Evolutionary conservation across 495 filamentous ascomycete species (phyloP), one percentile per base, ranked within the genome.

Genomic region (Neurospora sp.): DNA sequence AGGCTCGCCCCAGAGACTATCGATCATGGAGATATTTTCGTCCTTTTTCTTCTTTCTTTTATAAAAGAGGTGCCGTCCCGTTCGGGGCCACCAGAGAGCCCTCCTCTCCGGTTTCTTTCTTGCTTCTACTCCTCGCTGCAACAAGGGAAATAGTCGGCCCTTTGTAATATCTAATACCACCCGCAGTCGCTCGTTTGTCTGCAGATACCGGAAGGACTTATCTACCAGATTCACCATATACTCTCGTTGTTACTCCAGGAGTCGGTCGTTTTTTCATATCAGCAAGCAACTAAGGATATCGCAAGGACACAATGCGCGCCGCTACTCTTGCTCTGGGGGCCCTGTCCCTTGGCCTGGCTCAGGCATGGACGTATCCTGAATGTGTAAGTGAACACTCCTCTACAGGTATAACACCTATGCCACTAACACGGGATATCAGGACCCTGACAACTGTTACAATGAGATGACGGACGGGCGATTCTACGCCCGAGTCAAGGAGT

Each of bases 371-470:
- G 42, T 80, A 73, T 45, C 80, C 80, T 40, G 37, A 80, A 45
- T 82, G 78, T 71, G 79, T 82, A 77, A 41, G 78, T 76, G 35
- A 17, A 14, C 44, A 22, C 39, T 7, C 69, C 40, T 40, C 17
- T 8, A 37, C 35, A 37, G 35, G 35, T 37, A 37, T 44, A n/a
- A 16, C 39, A 6, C 9, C 31, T 22, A 5, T n/a, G 31, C 12
- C 40, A 69, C 75, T 76, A 35, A 75, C 74, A 27, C 1, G 16
- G 31, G 8, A 27, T 41, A 31, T 17, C 59, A 79, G 78, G 77
- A 80, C 8, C 59, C 72, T 12, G 78, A 81, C 69, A 77, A 78
- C 75, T 82, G 81, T 75, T 81, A 78, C 71, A 73, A 72, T 44
- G 73, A 81, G n/a, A 44, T 82, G 73, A 74, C 74, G 61, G 77